A percentile compares a stretch with the other conserved stretches of the same genome.
Conservation (phyloP, 1,139 yeast genomes). For the Kodamaea arcana region DNA sequence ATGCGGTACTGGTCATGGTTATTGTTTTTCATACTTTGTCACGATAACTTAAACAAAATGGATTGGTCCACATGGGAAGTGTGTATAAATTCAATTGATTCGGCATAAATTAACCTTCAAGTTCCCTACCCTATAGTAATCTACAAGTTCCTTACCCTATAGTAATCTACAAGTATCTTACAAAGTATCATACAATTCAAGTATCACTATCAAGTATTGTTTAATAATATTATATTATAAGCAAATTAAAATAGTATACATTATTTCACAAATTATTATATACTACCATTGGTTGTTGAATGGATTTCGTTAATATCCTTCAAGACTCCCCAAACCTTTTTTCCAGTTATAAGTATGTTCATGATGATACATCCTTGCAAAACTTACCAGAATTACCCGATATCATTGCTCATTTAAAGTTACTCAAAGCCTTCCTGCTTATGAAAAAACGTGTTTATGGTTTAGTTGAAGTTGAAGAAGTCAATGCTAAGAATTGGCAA, state of each 20-base stretch:
- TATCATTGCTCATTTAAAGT: constrained; percentile 27
- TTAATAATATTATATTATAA: no score
- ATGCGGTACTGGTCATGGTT: no score
- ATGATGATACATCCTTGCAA: background rate
- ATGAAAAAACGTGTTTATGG: constrained; percentile 14
- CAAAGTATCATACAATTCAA: no score
- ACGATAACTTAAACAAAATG: no score
- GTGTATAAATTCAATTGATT: no score
- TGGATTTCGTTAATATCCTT: background rate
- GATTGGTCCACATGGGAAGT: no score
- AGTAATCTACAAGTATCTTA: no score
- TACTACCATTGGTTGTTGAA: background rate
- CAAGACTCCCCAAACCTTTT: background rate
- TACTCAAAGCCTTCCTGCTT: constrained; percentile 24
- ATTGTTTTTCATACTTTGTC: no score
- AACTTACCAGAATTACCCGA: constrained; percentile 6
- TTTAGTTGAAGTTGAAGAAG: background rate
- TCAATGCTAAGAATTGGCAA: constrained; percentile 6
- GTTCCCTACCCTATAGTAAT: no score
- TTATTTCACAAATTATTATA: background rate
- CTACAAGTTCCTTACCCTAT: no score
- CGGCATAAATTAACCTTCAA: no score
- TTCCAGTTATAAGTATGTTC: background rate
- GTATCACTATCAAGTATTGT: no score
- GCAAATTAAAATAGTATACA: background rate